These are phyloP conservation scores for Backusella tuberculispora DNA, from an alignment of 192 early-diverging fungal genomes.

Conservation along the genomic window DNA sequence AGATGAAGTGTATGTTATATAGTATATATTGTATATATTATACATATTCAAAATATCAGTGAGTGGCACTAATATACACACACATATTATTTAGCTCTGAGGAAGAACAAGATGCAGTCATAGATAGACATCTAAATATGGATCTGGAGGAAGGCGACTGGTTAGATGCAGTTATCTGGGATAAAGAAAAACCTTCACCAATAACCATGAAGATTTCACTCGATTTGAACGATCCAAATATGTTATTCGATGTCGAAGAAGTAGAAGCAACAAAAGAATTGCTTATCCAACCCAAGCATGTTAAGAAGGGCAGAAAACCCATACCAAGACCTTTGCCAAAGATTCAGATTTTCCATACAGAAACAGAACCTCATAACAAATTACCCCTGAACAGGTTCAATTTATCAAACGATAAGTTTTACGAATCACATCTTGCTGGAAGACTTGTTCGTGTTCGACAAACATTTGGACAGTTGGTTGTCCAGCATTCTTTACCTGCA, in stretches of 20 bases:
- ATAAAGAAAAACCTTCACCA: conserved; percentile 57
- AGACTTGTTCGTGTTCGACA: conserved; percentile 81
- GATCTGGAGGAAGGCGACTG: conserved; percentile 71
- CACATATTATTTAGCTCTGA: too few species aligned
- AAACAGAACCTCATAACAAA: conserved; percentile 62
- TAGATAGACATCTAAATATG: conserved; percentile 50
- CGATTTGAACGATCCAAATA: conserved; percentile 75
- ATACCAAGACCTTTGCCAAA: conserved; percentile 35
- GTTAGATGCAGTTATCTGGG: conserved; percentile 83
- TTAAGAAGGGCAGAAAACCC: conserved; percentile 39
- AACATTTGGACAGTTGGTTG: conserved; percentile 80
- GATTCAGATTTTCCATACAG: conserved; percentile 41
- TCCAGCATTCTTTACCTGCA: conserved; percentile 90
- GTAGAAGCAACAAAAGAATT: conserved; percentile 46
- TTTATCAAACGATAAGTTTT: conserved; percentile 85
- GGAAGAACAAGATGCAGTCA: conserved; percentile 6
- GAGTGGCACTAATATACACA: not conserved
- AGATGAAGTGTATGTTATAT: conserved; percentile 36
- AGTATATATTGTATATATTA: not conserved
- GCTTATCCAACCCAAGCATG: conserved; percentile 32
- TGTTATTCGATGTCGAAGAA: conserved; percentile 70
- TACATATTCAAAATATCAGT: too few species aligned
- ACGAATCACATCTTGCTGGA: conserved; percentile 70
- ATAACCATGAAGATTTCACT: conserved; percentile 60
- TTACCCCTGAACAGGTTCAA: conserved; percentile 80